Conservation (phyloP, 495 filamentous ascomycete genomes). For the Lasiosphaeria miniovina region DNA sequence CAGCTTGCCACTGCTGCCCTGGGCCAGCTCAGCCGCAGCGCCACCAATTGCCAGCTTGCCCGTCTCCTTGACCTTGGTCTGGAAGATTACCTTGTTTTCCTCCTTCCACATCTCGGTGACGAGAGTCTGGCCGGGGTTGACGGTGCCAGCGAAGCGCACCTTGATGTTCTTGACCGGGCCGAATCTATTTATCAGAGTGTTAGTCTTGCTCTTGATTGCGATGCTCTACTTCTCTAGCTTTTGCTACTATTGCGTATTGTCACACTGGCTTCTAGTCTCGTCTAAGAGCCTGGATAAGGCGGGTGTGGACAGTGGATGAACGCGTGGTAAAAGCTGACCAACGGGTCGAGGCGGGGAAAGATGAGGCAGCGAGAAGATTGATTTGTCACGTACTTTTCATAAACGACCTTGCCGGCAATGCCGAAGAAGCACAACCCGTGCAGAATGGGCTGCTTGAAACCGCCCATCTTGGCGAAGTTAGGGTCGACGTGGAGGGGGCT, state of each 20-base stretch:
- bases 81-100: constrained; percentile 82
- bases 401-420: constrained; percentile 84
- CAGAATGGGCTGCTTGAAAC: constrained; percentile 92
- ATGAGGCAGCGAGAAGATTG: too few species aligned
- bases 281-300: too few species aligned
- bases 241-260: too few species aligned
- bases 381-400: constrained; percentile 48
- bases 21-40: constrained; percentile 74
- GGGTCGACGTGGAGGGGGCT: constrained; percentile 90
- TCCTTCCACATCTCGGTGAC: constrained; percentile 99
- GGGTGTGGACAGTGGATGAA: too few species aligned
- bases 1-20: background rate
- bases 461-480: constrained; percentile 88
- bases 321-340: too few species aligned
- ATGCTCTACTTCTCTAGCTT: too few species aligned
- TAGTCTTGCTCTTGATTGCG: too few species aligned
- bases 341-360: too few species aligned
- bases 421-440: constrained; percentile 97
- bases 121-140: constrained; percentile 89
- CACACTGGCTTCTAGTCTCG: too few species aligned
- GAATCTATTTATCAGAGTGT: constrained; percentile 36
- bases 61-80: constrained; percentile 92
- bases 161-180: constrained; percentile 91
- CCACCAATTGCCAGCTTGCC: constrained; percentile 89
- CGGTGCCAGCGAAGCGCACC: constrained; percentile 91